phyloP scores from a whole-genome alignment of 148 eudicot genomes.

The Camellia lanceoleosa region DNA sequence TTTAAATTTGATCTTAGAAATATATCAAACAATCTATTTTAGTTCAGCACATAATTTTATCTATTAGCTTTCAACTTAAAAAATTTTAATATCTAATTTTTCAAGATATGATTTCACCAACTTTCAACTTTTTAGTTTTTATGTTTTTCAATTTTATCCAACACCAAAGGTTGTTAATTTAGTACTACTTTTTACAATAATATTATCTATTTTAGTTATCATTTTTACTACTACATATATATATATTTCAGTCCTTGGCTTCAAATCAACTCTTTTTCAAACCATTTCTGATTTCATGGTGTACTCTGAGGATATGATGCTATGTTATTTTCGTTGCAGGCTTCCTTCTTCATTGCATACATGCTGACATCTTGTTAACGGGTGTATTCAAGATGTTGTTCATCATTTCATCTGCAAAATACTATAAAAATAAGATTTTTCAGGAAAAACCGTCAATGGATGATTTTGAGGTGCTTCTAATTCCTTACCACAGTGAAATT shows the following conservation, averaged over 20 bases:
- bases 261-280: background rate
- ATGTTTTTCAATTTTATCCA: no score
- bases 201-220: no score
- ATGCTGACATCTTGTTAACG: slow-evolving; percentile 88
- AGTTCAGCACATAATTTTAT: no score
- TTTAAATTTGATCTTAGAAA: no score
- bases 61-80: no score
- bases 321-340: slow-evolving; percentile 43
- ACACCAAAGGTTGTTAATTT: no score
- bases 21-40: no score
- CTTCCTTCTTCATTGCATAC: slow-evolving; percentile 84
- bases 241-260: background rate
- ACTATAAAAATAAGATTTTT: slow-evolving; percentile 31
- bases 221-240: no score
- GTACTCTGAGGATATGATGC: background rate
- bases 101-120: no score
- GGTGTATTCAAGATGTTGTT: slow-evolving; percentile 60
- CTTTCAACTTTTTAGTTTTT: no score
- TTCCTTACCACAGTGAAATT: slow-evolving; percentile 69
- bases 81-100: no score
- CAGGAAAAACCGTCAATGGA: slow-evolving; percentile 33
- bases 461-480: slow-evolving; percentile 52
- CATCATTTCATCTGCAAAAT: slow-evolving; percentile 44
- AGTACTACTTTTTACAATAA: no score
- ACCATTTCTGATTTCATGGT: background rate